Evolutionary conservation across 2,329 filamentous ascomycete genomes (phyloP).

Genomic region (Basipetospora chlamydospora): DNA sequence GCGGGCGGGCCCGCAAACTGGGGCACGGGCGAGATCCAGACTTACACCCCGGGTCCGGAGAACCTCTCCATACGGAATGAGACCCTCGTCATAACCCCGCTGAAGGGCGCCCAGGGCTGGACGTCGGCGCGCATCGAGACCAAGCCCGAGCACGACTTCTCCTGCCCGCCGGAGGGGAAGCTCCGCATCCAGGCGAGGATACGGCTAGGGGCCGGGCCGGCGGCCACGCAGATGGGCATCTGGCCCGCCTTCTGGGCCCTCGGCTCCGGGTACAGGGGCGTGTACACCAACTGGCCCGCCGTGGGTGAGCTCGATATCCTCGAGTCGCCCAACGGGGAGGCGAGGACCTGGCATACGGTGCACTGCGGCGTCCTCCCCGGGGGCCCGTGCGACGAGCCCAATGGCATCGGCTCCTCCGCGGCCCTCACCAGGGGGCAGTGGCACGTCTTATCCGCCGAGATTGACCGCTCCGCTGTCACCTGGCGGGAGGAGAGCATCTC

Average conservation of each 20-base stretch:
- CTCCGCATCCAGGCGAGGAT: constrained; percentile 24
- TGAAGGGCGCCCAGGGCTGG: constrained; percentile 19
- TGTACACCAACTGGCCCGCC: constrained; percentile 25
- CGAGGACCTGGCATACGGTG: constrained; percentile 19
- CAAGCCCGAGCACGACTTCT: constrained; percentile 18
- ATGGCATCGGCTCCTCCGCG: constrained; percentile 15
- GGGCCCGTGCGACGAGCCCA: constrained; percentile 26
- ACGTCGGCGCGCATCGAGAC: constrained; percentile 31
- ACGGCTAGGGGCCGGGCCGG: constrained; percentile 17
- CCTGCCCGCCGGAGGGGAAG: constrained; percentile 16
- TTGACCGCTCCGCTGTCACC: constrained; percentile 19
- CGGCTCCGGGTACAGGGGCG: constrained; percentile 21
- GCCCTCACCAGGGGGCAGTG: constrained; percentile 16
- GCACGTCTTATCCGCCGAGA: constrained; percentile 17
- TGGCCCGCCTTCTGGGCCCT: constrained; percentile 34
- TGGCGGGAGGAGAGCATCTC: constrained; percentile 17
- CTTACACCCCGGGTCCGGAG: constrained; percentile 23
- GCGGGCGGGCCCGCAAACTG: constrained; percentile 28
- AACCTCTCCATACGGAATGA: constrained; percentile 24
- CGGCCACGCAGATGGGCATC: constrained; percentile 20
- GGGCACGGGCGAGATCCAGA: constrained; percentile 34
- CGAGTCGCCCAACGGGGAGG: constrained; percentile 25
- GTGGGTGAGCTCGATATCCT: constrained; percentile 30
- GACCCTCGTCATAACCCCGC: constrained; percentile 21
- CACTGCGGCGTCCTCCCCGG: constrained; percentile 26